These are phyloP conservation scores for Phycomyces blakesleeanus DNA, from an alignment of 192 early-diverging fungal genomes.

Conservation along the genomic window DNA sequence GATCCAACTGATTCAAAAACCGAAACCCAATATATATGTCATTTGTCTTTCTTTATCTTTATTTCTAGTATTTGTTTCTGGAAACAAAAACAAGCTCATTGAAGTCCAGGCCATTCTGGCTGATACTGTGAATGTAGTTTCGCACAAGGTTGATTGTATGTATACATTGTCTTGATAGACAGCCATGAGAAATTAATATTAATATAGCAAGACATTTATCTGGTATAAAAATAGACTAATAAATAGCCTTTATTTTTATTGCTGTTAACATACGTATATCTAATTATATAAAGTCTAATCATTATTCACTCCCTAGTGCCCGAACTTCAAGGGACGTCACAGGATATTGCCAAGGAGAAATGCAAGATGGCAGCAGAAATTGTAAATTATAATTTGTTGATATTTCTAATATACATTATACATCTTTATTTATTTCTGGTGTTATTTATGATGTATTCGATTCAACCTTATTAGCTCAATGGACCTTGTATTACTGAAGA, in stretches of 20 bases:
- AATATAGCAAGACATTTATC: too few species aligned
- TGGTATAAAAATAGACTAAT: neutral
- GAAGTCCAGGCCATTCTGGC: conserved; percentile 85
- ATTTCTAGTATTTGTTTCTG: conserved; percentile 85
- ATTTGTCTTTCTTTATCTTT: too few species aligned
- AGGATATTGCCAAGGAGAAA: conserved; percentile 77
- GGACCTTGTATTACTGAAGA: conserved; percentile 89
- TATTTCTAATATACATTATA: neutral
- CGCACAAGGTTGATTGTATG: conserved; percentile 68
- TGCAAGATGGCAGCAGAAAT: conserved; percentile 68
- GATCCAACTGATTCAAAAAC: too few species aligned
- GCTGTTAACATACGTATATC: too few species aligned
- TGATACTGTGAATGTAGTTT: conserved; percentile 59
- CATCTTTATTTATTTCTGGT: too few species aligned
- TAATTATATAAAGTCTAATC: neutral
- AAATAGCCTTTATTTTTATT: too few species aligned
- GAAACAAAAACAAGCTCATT: conserved; percentile 92
- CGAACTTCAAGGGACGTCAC: conserved; percentile 88
- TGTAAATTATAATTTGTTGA: conserved; percentile 25
- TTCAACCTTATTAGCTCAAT: conserved; percentile 38
- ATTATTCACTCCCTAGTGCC: conserved; percentile 48
- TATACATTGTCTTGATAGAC: neutral
- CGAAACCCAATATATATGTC: too few species aligned
- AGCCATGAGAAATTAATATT: too few species aligned
- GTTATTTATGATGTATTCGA: neutral